Evolutionary conservation across 805 yeast species (phyloP).

Genomic region (Tetrapisispora pingtungensis): DNA sequence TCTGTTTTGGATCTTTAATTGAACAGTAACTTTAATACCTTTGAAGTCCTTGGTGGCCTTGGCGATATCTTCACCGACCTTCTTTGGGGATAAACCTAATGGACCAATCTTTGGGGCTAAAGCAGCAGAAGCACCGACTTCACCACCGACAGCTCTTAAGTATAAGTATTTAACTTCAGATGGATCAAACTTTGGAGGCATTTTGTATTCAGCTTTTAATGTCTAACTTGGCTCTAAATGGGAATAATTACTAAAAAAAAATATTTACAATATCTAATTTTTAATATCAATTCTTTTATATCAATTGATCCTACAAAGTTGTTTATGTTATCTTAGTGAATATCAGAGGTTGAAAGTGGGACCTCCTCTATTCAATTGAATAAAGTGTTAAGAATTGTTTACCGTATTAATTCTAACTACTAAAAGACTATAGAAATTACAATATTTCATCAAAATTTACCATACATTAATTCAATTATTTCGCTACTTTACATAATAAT

Average conservation of each 20-base stretch:
- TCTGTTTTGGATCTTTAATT: slow-evolving; percentile 98
- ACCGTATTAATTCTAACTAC: no score
- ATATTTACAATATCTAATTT: no score
- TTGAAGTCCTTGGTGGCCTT: slow-evolving; percentile 98
- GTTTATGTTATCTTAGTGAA: no score
- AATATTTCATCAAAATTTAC: no score
- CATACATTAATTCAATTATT: no score
- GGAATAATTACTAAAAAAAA: background rate
- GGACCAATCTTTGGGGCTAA: slow-evolving; percentile 99
- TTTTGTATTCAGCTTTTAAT: slow-evolving; percentile 27
- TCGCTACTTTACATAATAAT: no score
- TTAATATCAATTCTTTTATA: background rate
- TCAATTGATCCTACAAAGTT: background rate
- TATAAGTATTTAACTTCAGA: slow-evolving; percentile 95
- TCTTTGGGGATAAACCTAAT: slow-evolving; percentile 99
- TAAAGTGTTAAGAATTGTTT: no score
- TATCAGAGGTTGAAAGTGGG: no score
- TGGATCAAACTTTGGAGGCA: slow-evolving; percentile 99
- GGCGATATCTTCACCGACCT: slow-evolving; percentile 99
- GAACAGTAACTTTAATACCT: slow-evolving; percentile 98
- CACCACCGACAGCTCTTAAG: slow-evolving; percentile 99
- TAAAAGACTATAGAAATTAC: no score
- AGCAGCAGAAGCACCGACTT: slow-evolving; percentile 99
- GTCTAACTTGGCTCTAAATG: background rate
- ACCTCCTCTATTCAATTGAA: no score